Percentiles rank a stretch among this genome's conserved stretches.
Conservation (phyloP, 2,329 filamentous ascomycete species). For the Aspergillus pseudoviridinutans region DNA sequence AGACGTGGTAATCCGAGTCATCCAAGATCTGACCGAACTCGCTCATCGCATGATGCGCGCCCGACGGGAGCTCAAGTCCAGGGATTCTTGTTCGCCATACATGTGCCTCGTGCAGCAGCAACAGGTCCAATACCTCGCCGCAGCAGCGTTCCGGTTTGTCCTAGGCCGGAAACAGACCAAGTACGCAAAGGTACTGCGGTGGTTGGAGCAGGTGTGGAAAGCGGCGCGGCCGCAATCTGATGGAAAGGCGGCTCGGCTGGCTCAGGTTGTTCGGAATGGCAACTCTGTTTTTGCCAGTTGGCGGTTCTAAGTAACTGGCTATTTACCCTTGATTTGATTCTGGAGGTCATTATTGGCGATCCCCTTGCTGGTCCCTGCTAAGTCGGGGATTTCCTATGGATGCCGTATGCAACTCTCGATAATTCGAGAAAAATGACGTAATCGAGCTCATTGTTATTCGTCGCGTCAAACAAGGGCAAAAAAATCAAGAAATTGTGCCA, state of each 20-base stretch:
- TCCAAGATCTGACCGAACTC: slow-evolving; percentile 62
- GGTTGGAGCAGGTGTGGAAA: slow-evolving; percentile 56
- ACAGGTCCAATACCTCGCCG: slow-evolving; percentile 63
- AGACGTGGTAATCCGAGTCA: slow-evolving; percentile 60
- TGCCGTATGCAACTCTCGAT: not conserved
- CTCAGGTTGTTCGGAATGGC: slow-evolving; percentile 31
- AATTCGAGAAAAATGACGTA: not conserved
- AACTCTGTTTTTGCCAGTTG: slow-evolving; percentile 34
- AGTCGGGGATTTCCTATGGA: not conserved
- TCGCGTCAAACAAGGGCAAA: not conserved
- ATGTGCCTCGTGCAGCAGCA: slow-evolving; percentile 56
- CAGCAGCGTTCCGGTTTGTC: slow-evolving; percentile 65
- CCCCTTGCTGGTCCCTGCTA: not conserved
- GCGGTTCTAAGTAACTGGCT: slow-evolving; percentile 25
- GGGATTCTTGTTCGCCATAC: slow-evolving; percentile 30
- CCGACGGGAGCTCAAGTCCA: slow-evolving; percentile 27
- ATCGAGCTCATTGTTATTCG: not conserved
- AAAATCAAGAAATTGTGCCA: not conserved
- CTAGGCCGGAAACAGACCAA: slow-evolving; percentile 68
- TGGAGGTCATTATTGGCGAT: not conserved
- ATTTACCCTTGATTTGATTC: not conserved
- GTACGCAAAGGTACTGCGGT: slow-evolving; percentile 61
- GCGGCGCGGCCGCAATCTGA: slow-evolving; percentile 36
- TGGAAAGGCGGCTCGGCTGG: slow-evolving; percentile 30
- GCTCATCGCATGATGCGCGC: slow-evolving; percentile 62